These are phyloP conservation scores for Akanthomyces dipterigenus DNA, from an alignment of 2,329 filamentous ascomycete genomes.

Conservation along the genomic window DNA sequence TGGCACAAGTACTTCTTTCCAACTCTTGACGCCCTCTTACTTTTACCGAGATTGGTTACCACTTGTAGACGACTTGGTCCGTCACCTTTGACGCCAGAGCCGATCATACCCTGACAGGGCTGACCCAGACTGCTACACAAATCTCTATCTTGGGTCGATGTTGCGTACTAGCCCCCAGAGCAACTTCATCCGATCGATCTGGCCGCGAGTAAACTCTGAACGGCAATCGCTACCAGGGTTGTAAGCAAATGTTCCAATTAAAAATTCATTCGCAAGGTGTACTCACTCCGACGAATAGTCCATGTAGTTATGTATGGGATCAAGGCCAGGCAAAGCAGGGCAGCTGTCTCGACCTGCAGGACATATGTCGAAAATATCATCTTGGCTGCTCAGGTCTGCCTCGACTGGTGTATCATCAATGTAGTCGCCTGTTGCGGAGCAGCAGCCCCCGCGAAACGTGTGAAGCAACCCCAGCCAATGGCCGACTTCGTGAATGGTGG, in stretches of 20 bases:
- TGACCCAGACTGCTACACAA: too few species aligned
- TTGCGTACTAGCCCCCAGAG: not conserved
- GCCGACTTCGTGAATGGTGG: constrained; percentile 36
- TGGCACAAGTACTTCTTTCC: too few species aligned
- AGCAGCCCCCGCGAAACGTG: constrained; percentile 38
- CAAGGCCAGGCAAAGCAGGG: constrained; percentile 23
- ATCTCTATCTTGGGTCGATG: constrained; percentile 17
- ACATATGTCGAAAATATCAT: constrained; percentile 22
- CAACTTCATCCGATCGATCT: not conserved
- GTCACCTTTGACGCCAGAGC: too few species aligned
- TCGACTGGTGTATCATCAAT: not conserved
- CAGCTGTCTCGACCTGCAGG: constrained; percentile 31
- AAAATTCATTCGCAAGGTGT: not conserved
- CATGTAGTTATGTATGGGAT: constrained; percentile 34
- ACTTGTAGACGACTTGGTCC: too few species aligned
- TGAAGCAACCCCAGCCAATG: constrained; percentile 44
- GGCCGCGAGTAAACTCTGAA: not conserved
- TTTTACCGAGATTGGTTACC: too few species aligned
- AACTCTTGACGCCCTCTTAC: too few species aligned
- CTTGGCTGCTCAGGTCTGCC: too few species aligned
- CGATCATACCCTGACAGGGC: too few species aligned
- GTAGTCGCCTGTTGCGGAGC: constrained; percentile 27
- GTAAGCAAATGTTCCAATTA: not conserved
- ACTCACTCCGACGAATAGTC: constrained; percentile 23
- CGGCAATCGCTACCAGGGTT: not conserved